Evolutionary conservation across 179 eudicot genomes (phyloP).

Genomic region (Amaranthus tricolor): DNA sequence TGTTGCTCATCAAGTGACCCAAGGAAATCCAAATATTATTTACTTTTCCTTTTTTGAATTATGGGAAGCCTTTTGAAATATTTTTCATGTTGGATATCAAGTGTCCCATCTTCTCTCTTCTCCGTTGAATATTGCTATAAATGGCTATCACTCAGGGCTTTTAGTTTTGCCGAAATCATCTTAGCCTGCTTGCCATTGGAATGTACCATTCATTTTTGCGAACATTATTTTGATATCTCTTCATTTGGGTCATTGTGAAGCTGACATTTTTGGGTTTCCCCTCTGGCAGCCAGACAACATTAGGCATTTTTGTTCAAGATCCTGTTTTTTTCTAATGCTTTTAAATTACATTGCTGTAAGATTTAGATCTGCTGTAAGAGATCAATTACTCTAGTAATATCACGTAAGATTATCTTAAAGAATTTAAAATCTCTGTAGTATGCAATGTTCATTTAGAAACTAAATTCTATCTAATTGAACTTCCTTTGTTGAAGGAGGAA

Average conservation of each 20-base stretch:
- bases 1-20: background rate
- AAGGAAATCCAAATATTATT: background rate
- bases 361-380: too few species aligned
- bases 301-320: too few species aligned
- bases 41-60: background rate
- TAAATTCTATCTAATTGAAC: too few species aligned
- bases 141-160: background rate
- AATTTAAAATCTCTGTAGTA: too few species aligned
- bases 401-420: too few species aligned
- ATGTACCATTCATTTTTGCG: background rate
- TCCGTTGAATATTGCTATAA: background rate
- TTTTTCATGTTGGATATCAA: background rate
- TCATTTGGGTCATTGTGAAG: background rate
- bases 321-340: too few species aligned
- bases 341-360: too few species aligned
- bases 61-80: background rate
- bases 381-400: too few species aligned
- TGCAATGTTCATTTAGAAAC: too few species aligned
- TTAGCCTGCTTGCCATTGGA: background rate
- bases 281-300: background rate
- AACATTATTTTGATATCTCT: too few species aligned
- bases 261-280: background rate
- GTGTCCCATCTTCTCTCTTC: background rate
- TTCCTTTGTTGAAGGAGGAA: too few species aligned
- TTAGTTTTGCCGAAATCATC: background rate